phyloP scores from a whole-genome alignment of 148 eudicot species.

The Vaccinium darrowii region DNA sequence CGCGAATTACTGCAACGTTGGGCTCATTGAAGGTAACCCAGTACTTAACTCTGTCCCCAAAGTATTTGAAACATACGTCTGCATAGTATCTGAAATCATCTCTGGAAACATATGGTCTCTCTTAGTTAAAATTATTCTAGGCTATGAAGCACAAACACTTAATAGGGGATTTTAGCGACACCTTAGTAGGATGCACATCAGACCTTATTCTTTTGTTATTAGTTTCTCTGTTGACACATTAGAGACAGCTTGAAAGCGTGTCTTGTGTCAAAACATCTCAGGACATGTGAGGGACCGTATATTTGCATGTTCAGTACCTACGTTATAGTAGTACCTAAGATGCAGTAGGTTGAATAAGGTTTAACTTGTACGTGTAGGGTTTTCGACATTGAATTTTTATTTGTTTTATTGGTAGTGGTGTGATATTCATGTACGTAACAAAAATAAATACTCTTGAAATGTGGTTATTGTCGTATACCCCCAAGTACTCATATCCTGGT shows the following conservation, averaged over 20 bases:
- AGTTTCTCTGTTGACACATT: neutral
- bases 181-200: neutral
- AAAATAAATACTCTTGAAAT: too few species aligned
- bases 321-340: neutral
- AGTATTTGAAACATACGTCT: constrained; percentile 53
- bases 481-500: neutral
- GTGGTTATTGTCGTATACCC: too few species aligned
- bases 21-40: constrained; percentile 80
- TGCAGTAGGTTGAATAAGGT: neutral
- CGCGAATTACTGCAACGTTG: constrained; percentile 39
- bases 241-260: neutral
- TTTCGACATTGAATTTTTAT: neutral
- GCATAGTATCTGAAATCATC: constrained; percentile 60
- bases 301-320: too few species aligned
- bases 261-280: neutral
- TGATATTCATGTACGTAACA: neutral
- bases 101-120: constrained; percentile 30
- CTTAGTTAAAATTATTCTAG: neutral
- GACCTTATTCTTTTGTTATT: neutral
- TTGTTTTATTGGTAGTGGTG: neutral
- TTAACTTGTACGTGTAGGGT: neutral
- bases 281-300: too few species aligned
- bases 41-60: constrained; percentile 60
- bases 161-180: neutral
- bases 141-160: neutral